Evolutionary conservation across 768 basidiomycete species (phyloP).

Genomic region (Tulasnella sp.): DNA sequence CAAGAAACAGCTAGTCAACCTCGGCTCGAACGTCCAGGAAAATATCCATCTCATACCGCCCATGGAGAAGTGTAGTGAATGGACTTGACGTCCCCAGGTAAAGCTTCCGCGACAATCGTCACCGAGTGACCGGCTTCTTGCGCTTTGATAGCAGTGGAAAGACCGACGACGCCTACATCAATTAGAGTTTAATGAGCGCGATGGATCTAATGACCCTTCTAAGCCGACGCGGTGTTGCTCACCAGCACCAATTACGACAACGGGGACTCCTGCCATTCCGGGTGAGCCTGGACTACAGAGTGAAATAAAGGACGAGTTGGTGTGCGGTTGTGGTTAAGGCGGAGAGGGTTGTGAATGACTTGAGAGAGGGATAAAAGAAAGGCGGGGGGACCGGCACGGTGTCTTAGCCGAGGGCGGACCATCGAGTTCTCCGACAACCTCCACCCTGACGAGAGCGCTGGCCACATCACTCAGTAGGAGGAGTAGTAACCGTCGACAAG

Average conservation of each 20-base stretch:
- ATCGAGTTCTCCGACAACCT: not conserved
- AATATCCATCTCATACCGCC: no score
- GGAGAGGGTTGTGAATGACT: no score
- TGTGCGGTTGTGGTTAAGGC: not conserved
- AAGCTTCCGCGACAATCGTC: slow-evolving; percentile 54
- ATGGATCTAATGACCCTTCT: no score
- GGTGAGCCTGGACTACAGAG: no score
- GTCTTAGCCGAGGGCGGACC: not conserved
- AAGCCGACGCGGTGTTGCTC: no score
- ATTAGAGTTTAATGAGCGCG: no score
- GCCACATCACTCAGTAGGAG: no score
- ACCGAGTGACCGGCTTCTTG: slow-evolving; percentile 57
- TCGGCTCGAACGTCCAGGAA: no score
- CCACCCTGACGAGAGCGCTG: not conserved
- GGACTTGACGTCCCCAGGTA: slow-evolving; percentile 63
- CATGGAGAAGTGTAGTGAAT: slow-evolving; percentile 70
- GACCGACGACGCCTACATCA: slow-evolving; percentile 55
- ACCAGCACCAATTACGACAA: slow-evolving; percentile 35
- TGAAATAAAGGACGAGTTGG: not conserved
- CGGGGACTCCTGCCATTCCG: not conserved
- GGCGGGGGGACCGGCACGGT: no score
- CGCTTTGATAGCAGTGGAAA: slow-evolving; percentile 61
- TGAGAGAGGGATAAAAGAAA: not conserved
- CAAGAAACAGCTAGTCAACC: no score
- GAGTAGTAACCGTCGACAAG: no score